Percentiles rank a stretch among this genome's conserved stretches.
Evolutionary conservation across 139 green algal genomes (phyloP).

Genomic region (Volvox africanus): DNA sequence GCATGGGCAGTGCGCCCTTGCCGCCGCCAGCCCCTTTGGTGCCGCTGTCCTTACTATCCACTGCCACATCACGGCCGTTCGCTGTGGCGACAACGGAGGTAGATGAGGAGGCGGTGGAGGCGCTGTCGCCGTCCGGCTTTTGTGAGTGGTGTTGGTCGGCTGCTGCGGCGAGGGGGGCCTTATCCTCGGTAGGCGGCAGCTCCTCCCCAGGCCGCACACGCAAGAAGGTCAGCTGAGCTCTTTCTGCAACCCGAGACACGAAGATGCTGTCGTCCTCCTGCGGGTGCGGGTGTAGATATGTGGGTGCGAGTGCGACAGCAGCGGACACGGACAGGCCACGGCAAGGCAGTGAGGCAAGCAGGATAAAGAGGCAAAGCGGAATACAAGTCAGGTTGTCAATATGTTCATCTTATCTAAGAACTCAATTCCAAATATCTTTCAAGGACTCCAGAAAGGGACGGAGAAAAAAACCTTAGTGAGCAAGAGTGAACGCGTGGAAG

Average conservation of each 20-base stretch:
- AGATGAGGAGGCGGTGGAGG: background rate
- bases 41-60: background rate
- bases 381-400: no score
- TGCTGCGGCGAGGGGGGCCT: background rate
- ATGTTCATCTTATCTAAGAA: no score
- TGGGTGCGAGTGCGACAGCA: no score
- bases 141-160: background rate
- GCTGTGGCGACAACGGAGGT: background rate
- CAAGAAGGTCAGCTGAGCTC: background rate
- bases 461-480: no score
- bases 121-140: background rate
- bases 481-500: no score
- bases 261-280: slow-evolving; percentile 68
- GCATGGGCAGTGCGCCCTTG: background rate
- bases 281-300: no score
- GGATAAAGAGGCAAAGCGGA: no score
- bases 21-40: background rate
- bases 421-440: no score
- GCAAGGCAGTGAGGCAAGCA: no score
- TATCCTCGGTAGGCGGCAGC: background rate
- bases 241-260: slow-evolving; percentile 23
- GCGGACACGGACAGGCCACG: no score
- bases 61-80: background rate
- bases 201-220: slow-evolving; percentile 26
- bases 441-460: no score